Evolutionary conservation across 306 rosid species (phyloP).

Genomic region (Vachellia collinsii): DNA sequence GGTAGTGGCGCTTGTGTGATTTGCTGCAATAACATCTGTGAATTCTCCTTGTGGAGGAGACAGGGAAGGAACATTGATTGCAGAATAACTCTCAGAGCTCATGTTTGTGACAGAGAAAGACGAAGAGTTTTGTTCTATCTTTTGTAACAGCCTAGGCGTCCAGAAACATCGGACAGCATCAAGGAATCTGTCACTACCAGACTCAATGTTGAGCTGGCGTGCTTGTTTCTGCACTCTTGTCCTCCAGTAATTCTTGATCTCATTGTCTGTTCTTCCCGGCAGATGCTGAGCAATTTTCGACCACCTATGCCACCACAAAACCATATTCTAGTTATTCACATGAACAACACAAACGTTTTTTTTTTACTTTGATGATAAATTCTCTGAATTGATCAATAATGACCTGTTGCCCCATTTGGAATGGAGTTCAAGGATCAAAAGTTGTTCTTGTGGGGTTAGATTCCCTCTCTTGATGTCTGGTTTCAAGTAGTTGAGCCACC

Average conservation of each 20-base stretch:
- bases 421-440: slow-evolving; percentile 91
- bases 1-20: slow-evolving; percentile 22
- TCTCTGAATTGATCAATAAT: neutral
- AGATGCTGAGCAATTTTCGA: slow-evolving; percentile 88
- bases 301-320: slow-evolving; percentile 58
- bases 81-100: slow-evolving; percentile 40
- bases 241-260: slow-evolving; percentile 93
- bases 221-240: slow-evolving; percentile 93
- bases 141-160: slow-evolving; percentile 83
- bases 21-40: slow-evolving; percentile 30
- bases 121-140: slow-evolving; percentile 67
- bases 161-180: slow-evolving; percentile 78
- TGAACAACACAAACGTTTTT: neutral
- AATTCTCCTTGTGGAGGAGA: slow-evolving; percentile 42
- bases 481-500: slow-evolving; percentile 93
- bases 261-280: slow-evolving; percentile 95
- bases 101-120: slow-evolving; percentile 42
- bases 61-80: slow-evolving; percentile 38
- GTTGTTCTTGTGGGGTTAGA: slow-evolving; percentile 87
- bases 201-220: slow-evolving; percentile 80
- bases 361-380: neutral
- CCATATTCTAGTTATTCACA: neutral
- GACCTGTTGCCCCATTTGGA: slow-evolving; percentile 95
- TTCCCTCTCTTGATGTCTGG: slow-evolving; percentile 97
- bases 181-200: slow-evolving; percentile 71